Conservation (phyloP, 495 filamentous ascomycete genomes). For the Neurospora sp. region DNA sequence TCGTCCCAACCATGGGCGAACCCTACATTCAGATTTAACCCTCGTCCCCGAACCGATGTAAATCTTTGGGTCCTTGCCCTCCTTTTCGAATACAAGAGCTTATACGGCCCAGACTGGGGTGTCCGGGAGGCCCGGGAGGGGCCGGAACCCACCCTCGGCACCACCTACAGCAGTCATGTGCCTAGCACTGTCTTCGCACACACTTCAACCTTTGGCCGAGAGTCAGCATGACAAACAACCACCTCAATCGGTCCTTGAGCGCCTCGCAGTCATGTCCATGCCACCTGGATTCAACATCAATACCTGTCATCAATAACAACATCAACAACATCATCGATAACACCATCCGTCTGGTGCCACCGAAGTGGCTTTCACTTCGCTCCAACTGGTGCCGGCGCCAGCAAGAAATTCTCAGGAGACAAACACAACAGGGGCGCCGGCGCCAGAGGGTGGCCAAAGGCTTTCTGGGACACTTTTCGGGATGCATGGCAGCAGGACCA, state of each 20-base stretch:
- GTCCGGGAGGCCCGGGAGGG: no score
- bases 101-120: no score
- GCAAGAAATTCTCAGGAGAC: background rate
- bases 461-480: no score
- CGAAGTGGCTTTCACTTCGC: no score
- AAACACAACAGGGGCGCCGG: background rate
- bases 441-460: no score
- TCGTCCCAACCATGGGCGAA: background rate
- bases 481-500: no score
- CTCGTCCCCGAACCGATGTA: no score
- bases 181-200: background rate
- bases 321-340: no score
- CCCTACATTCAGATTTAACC: background rate
- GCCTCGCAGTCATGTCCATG: background rate
- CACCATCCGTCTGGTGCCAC: no score
- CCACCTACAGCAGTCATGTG: background rate
- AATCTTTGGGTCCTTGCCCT: no score
- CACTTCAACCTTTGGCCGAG: background rate
- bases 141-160: background rate
- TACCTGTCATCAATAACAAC: no score
- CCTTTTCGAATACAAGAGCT: no score
- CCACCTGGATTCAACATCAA: background rate
- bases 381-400: background rate
- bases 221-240: background rate
- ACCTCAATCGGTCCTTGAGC: background rate